Base-by-base conservation (phyloP, 441 rosid species). In the Pelargonium cotyledonis region DNA sequence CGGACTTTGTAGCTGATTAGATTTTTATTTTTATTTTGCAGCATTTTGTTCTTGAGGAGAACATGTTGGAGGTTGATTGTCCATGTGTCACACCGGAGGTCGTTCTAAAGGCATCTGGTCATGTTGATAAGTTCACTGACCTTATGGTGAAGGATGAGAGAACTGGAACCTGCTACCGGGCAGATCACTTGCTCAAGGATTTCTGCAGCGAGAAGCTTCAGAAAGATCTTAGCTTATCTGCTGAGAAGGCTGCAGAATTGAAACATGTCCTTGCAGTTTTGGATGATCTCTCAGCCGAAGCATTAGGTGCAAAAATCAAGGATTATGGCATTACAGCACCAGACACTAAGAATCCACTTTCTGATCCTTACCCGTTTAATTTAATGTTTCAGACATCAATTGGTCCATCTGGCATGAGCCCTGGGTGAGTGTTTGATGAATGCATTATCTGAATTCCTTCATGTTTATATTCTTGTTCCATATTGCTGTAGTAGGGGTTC, bases 41-140 rank as follows among this genome's bases (percentile, higher is more conserved):
- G 90, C 95, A 89, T 79, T 89, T 89, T 76, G 92, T 85, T 49
- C 87, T 84, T 0, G 90, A 89, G 80, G 95, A 87, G 84, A 80
- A 87, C 70, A 89, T 89, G 90, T 75, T 86, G 72, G 90, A 88
- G 80, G 89, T 86, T 46, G 89, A 88, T 53, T 86, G 93, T 73
- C 89, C 92, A 0, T 84, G 86, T 67, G 95, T 89, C 75, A 89
- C 92, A 2, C 95, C 90, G 6, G 92, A 89, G 79, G 75, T 79
- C 71, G 92, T 89, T 62, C 82, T 89, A 14, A 89, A 85, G 79
- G 95, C 95, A 2, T 89, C 90, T 9, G 95, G 92, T 70, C 92
- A 87, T 29, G 92, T 89, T 26, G 95, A 89, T 65, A 89, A 85
- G 72, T 89, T 89, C 79, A 87, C 90, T 3, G 90, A 89, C 79